These are phyloP conservation scores for Lachnellula occidentalis DNA, from an alignment of 2,329 filamentous ascomycete species.

Conservation along the genomic window DNA sequence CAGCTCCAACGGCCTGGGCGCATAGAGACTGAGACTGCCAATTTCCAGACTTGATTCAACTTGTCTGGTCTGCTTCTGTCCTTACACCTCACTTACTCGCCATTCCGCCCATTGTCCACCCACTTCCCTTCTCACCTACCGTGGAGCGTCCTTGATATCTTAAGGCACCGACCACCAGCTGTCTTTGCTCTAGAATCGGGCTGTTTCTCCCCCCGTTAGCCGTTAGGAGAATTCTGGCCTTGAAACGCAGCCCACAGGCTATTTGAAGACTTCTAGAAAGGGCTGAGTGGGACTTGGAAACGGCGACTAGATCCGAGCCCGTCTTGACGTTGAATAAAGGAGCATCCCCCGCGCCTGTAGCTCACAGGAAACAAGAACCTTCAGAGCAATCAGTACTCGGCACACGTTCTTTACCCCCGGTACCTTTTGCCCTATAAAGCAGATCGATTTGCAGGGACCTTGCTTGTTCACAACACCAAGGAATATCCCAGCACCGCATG, in stretches of 20 bases:
- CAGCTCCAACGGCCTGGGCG: background rate
- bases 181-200: slow-evolving; percentile 11
- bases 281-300: slow-evolving; percentile 3
- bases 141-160: slow-evolving; percentile 3
- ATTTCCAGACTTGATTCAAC: too few species aligned
- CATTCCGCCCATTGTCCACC: background rate
- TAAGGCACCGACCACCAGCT: slow-evolving; percentile 13
- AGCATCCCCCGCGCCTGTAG: background rate
- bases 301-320: slow-evolving; percentile 2
- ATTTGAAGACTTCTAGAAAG: slow-evolving; percentile 16
- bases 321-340: slow-evolving; percentile 11
- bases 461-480: slow-evolving; percentile 25
- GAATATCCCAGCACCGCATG: slow-evolving; percentile 23
- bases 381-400: slow-evolving; percentile 4
- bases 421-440: slow-evolving; percentile 20
- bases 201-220: slow-evolving; percentile 14
- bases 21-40: background rate
- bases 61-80: slow-evolving; percentile 18
- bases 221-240: slow-evolving; percentile 4
- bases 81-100: slow-evolving; percentile 5
- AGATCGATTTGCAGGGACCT: slow-evolving; percentile 20
- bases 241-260: slow-evolving; percentile 1
- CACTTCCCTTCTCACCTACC: background rate
- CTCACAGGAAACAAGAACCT: background rate
- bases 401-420: slow-evolving; percentile 14